Evolutionary conservation across 352 stramenopile genomes (phyloP).

Genomic region (Peronospora destructor): DNA sequence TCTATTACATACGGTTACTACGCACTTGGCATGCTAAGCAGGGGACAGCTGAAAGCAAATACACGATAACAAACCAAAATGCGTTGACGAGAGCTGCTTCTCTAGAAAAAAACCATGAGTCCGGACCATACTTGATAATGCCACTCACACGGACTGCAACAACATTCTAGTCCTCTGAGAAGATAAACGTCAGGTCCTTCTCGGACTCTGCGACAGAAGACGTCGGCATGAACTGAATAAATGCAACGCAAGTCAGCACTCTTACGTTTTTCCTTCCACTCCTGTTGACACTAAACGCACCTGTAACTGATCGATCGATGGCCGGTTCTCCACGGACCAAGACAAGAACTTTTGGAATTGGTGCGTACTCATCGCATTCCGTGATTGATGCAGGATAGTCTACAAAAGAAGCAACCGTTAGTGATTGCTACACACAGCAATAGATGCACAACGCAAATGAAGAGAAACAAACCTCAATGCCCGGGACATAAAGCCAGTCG

Average conservation of each 20-base stretch:
- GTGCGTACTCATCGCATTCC: slow-evolving; percentile 69
- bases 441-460: not conserved
- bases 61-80: not conserved
- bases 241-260: slow-evolving; percentile 9
- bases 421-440: not conserved
- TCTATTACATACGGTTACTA: slow-evolving; percentile 17
- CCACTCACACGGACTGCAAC: slow-evolving; percentile 3
- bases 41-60: not conserved
- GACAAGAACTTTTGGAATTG: slow-evolving; percentile 82
- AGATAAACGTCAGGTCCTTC: slow-evolving; percentile 62
- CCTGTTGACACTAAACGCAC: slow-evolving; percentile 17
- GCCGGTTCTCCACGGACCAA: slow-evolving; percentile 67
- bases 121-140: slow-evolving; percentile 7
- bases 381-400: slow-evolving; percentile 66
- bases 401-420: slow-evolving; percentile 20
- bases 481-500: slow-evolving; percentile 81
- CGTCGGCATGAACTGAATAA: slow-evolving; percentile 40
- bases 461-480: slow-evolving; percentile 59
- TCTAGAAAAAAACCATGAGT: not conserved
- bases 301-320: slow-evolving; percentile 66
- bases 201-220: slow-evolving; percentile 32
- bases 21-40: not conserved
- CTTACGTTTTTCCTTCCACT: not conserved
- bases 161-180: slow-evolving; percentile 55
- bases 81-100: slow-evolving; percentile 3